Conservation (phyloP, 345 rosid genomes). For the Populus alba region DNA sequence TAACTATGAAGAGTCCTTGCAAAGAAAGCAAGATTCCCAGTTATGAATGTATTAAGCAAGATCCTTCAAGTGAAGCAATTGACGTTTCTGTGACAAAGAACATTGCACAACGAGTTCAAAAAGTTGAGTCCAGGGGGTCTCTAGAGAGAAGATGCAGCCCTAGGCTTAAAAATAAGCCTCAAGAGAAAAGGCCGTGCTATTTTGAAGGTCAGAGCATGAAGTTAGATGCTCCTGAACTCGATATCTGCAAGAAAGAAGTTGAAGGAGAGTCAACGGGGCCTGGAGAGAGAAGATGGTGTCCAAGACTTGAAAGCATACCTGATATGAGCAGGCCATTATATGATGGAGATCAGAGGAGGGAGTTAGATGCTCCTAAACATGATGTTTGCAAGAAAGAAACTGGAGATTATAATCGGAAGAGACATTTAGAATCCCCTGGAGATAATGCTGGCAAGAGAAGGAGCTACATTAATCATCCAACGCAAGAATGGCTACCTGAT, state of each 20-base stretch:
- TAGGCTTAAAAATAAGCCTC: neutral
- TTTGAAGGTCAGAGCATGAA: neutral
- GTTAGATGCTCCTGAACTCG: neutral
- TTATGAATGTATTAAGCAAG: constrained; percentile 1
- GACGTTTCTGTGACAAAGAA: neutral
- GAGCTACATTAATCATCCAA: constrained; percentile 4
- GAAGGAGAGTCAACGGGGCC: neutral
- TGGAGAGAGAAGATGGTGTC: constrained; percentile 4
- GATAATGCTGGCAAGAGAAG: constrained; percentile 2
- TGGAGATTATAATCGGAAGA: neutral
- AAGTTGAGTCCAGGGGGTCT: neutral
- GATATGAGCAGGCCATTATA: constrained; percentile 11
- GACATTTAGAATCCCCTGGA: neutral
- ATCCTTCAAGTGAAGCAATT: neutral
- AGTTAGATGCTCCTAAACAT: neutral
- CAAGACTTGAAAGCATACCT: constrained; percentile 14
- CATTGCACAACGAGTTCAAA: neutral
- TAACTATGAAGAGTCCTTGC: constrained; percentile 7
- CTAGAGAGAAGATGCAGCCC: constrained; percentile 4
- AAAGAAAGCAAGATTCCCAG: neutral
- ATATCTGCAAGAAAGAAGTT: neutral
- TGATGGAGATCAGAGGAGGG: constrained; percentile 2
- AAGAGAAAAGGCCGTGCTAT: neutral
- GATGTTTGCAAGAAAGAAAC: neutral
- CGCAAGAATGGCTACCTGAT: neutral